A percentile compares a stretch with the other conserved stretches of the same genome.
Conservation (phyloP, 768 basidiomycete species). For the Xanthoconium stramineum region DNA sequence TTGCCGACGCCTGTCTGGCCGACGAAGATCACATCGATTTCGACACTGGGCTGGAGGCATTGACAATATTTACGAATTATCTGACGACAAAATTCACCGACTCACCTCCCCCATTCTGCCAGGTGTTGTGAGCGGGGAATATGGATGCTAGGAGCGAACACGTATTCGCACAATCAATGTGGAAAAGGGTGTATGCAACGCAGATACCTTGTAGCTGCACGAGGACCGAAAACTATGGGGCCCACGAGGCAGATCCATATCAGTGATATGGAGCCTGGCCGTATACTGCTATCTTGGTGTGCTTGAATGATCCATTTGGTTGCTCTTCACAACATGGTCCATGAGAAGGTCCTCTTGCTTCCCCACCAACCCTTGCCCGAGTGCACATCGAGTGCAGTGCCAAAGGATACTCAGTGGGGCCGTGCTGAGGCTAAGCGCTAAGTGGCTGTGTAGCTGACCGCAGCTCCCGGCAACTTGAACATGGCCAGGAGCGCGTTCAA, state of each 20-base stretch:
- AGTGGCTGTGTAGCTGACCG: slow-evolving; percentile 10
- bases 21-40: slow-evolving; percentile 20
- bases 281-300: neutral
- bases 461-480: neutral
- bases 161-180: neutral
- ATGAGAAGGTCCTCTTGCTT: neutral
- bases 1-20: slow-evolving; percentile 27
- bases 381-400: too few relatives aligned
- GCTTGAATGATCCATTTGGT: slow-evolving; percentile 4
- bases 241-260: slow-evolving; percentile 30
- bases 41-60: slow-evolving; percentile 3
- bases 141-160: neutral
- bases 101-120: slow-evolving; percentile 22
- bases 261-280: slow-evolving; percentile 6
- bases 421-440: neutral
- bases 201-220: neutral
- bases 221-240: neutral
- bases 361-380: too few relatives aligned
- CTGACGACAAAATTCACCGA: neutral
- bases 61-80: slow-evolving; percentile 1
- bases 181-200: slow-evolving; percentile 1
- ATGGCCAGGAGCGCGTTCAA: neutral
- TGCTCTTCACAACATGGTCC: neutral
- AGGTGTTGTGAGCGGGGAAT: neutral
- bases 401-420: neutral